Evolutionary conservation across 2,329 filamentous ascomycete species (phyloP).

Genomic region (Hypoxylon sp.): DNA sequence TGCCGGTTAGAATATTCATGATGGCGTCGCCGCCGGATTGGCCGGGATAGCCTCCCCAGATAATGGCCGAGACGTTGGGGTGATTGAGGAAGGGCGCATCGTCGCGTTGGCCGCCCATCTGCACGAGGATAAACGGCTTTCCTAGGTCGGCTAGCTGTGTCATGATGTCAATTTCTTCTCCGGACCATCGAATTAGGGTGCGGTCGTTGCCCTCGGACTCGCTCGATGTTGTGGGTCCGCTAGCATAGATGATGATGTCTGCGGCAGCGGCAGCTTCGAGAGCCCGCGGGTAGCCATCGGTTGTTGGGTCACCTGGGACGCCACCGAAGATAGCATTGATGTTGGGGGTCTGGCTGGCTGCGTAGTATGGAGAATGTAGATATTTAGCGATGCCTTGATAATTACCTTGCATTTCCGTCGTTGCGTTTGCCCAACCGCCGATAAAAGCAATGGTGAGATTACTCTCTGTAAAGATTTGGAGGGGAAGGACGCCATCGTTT

Average conservation of each 20-base stretch:
- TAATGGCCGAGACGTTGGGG: constrained; percentile 61
- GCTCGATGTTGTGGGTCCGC: constrained; percentile 64
- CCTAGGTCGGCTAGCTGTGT: constrained; percentile 54
- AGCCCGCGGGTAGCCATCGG: constrained; percentile 54
- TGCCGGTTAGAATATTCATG: constrained; percentile 64
- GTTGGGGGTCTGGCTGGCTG: constrained; percentile 64
- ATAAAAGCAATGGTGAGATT: constrained; percentile 47
- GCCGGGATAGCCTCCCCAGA: constrained; percentile 68
- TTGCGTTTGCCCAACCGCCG: constrained; percentile 50
- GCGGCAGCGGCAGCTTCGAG: constrained; percentile 59
- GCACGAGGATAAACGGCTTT: constrained; percentile 67
- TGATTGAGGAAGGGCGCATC: constrained; percentile 61
- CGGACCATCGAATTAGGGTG: constrained; percentile 65
- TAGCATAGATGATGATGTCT: constrained; percentile 68
- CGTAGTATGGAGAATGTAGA: constrained; percentile 67
- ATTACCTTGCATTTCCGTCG: constrained; percentile 50
- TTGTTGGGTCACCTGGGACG: constrained; percentile 50
- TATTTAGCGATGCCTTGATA: constrained; percentile 70
- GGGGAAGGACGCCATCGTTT: constrained; percentile 48
- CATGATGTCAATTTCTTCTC: constrained; percentile 66
- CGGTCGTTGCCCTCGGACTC: constrained; percentile 65
- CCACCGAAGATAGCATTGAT: constrained; percentile 62
- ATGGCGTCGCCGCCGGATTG: constrained; percentile 67
- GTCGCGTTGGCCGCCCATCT: constrained; percentile 67
- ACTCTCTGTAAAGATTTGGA: constrained; percentile 39